Evolutionary conservation across 768 basidiomycete genomes (phyloP).

Genomic region (Serpula lacrymans): DNA sequence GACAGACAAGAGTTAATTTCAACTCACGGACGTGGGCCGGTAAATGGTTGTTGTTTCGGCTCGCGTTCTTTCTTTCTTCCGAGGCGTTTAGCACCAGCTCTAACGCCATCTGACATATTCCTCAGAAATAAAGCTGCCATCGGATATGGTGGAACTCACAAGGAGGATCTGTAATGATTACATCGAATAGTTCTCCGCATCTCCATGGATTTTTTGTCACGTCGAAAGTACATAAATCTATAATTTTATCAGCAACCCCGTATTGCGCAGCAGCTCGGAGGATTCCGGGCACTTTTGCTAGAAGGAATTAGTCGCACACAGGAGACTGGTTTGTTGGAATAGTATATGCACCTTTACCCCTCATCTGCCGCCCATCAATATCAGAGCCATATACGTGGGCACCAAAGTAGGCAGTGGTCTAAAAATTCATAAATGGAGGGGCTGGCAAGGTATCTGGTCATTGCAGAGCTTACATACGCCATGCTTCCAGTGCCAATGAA

Average conservation of each 20-base stretch:
- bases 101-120: slow-evolving; percentile 72
- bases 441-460: slow-evolving; percentile 7
- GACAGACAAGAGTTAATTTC: background rate
- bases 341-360: slow-evolving; percentile 70
- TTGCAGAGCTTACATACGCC: slow-evolving; percentile 82
- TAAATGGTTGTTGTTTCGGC: slow-evolving; percentile 27
- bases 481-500: slow-evolving; percentile 93
- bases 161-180: slow-evolving; percentile 92
- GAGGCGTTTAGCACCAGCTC: slow-evolving; percentile 82
- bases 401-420: slow-evolving; percentile 89
- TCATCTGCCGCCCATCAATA: slow-evolving; percentile 96
- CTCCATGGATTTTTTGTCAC: slow-evolving; percentile 89
- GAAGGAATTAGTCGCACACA: slow-evolving; percentile 1
- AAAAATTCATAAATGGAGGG: slow-evolving; percentile 1
- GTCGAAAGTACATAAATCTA: slow-evolving; percentile 91
- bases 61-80: slow-evolving; percentile 56
- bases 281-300: slow-evolving; percentile 60
- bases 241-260: slow-evolving; percentile 63
- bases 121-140: background rate
- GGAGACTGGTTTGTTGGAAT: background rate
- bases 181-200: slow-evolving; percentile 87
- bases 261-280: slow-evolving; percentile 83
- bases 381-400: slow-evolving; percentile 87
- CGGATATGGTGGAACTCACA: slow-evolving; percentile 48
- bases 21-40: slow-evolving; percentile 44